A percentile compares a stretch with the other conserved stretches of the same genome.
Evolutionary conservation across 441 rosid genomes (phyloP).

Genomic region (Brassica balearica): DNA sequence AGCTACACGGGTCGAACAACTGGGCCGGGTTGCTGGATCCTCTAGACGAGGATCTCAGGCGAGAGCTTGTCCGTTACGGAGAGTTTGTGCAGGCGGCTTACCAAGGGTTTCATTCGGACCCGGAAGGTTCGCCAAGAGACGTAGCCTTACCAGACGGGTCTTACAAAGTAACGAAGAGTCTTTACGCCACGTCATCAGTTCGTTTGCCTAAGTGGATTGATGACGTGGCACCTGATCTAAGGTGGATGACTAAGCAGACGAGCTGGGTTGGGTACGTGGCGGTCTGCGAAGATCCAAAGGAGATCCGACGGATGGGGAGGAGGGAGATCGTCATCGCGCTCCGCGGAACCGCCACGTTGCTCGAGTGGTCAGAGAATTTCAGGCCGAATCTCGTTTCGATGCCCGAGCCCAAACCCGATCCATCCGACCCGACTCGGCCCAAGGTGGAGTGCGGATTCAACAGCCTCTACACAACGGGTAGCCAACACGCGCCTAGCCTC

Average conservation of each 20-base stretch:
- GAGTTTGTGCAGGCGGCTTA: conserved; percentile 75
- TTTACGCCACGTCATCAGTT: conserved; percentile 75
- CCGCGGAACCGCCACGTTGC: conserved; percentile 73
- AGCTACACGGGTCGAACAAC: conserved; percentile 62
- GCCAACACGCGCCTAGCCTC: conserved; percentile 57
- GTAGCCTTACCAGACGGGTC: conserved; percentile 60
- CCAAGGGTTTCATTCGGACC: conserved; percentile 64
- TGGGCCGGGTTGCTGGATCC: conserved; percentile 80
- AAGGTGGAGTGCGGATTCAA: conserved; percentile 72
- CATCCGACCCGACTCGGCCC: conserved; percentile 46
- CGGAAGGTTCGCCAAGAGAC: conserved; percentile 53
- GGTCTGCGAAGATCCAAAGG: conserved; percentile 64
- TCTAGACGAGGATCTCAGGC: conserved; percentile 68
- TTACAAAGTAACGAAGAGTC: conserved; percentile 63
- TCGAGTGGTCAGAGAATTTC: conserved; percentile 77
- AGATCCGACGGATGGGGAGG: conserved; percentile 81
- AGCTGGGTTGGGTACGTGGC: conserved; percentile 84
- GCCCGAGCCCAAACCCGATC: conserved; percentile 40
- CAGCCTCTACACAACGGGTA: conserved; percentile 59
- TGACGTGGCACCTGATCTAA: conserved; percentile 70
- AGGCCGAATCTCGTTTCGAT: conserved; percentile 52
- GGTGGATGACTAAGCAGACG: conserved; percentile 78
- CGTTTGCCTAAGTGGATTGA: conserved; percentile 72
- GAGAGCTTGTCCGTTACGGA: conserved; percentile 73
- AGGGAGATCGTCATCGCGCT: conserved; percentile 74